Evolutionary conservation across 2,329 filamentous ascomycete genomes (phyloP).

Genomic region (Alternaria burnsii): DNA sequence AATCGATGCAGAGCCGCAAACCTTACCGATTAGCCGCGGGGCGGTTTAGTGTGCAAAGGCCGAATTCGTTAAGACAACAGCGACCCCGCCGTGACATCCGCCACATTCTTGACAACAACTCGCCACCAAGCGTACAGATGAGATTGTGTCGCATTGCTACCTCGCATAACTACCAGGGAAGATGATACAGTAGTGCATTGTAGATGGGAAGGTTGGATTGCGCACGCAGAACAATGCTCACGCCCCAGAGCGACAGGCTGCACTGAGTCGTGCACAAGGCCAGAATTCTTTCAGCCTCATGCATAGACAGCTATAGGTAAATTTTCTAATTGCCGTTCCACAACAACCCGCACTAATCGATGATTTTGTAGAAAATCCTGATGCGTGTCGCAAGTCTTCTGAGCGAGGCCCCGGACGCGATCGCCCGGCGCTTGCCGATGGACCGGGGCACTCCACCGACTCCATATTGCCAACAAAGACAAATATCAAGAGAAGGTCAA

Average conservation of each 20-base stretch:
- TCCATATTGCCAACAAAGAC: conserved; percentile 10
- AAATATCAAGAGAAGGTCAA: conserved; percentile 17
- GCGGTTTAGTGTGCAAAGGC: conserved; percentile 15
- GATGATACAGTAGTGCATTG: not conserved
- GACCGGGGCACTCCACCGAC: conserved; percentile 17
- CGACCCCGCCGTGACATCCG: conserved; percentile 19
- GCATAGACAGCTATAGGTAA: conserved; percentile 12
- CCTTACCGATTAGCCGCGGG: conserved; percentile 31
- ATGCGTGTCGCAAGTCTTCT: conserved; percentile 13
- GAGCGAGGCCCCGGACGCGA: conserved; percentile 20
- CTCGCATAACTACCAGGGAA: not conserved
- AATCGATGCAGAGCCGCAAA: conserved; percentile 6
- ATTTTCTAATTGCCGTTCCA: conserved; percentile 3
- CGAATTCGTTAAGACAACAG: conserved; percentile 12
- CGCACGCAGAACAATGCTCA: not conserved
- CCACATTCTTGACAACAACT: conserved; percentile 22
- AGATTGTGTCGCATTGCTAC: not conserved
- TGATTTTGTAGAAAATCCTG: conserved; percentile 7
- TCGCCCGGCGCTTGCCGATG: conserved; percentile 18
- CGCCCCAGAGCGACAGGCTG: not conserved
- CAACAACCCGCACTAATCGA: conserved; percentile 13
- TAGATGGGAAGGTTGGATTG: not conserved
- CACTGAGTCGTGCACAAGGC: conserved; percentile 5
- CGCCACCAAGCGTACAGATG: not conserved
- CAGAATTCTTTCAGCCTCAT: not conserved